Evolutionary conservation across 73 alveolate genomes (phyloP).

Genomic region (Effrenium voratum): DNA sequence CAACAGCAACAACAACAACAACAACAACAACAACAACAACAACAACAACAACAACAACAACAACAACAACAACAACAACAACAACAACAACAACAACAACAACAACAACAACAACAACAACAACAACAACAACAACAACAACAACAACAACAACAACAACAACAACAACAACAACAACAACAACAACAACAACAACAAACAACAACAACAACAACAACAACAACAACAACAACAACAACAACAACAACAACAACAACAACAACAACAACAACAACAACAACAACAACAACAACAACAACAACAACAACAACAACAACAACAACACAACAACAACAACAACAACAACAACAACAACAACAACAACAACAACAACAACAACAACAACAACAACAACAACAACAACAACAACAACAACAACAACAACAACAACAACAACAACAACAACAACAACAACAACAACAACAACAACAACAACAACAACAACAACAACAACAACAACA

Average conservation of each 20-base stretch:
- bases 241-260: background rate
- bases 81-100: too few relatives aligned
- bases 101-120: too few relatives aligned
- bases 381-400: background rate
- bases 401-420: background rate
- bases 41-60: background rate
- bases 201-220: background rate
- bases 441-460: background rate
- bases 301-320: background rate
- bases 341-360: background rate
- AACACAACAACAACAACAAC: background rate
- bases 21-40: background rate
- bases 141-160: background rate
- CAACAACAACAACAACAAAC: too few relatives aligned
- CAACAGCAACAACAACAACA: too few relatives aligned
- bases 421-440: background rate
- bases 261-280: background rate
- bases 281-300: background rate
- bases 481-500: background rate
- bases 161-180: background rate
- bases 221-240: background rate
- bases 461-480: background rate
- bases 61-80: too few relatives aligned
- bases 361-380: background rate
- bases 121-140: background rate